These are phyloP conservation scores for Candida krabiensis DNA, from an alignment of 805 yeast genomes.

Conservation along the genomic window DNA sequence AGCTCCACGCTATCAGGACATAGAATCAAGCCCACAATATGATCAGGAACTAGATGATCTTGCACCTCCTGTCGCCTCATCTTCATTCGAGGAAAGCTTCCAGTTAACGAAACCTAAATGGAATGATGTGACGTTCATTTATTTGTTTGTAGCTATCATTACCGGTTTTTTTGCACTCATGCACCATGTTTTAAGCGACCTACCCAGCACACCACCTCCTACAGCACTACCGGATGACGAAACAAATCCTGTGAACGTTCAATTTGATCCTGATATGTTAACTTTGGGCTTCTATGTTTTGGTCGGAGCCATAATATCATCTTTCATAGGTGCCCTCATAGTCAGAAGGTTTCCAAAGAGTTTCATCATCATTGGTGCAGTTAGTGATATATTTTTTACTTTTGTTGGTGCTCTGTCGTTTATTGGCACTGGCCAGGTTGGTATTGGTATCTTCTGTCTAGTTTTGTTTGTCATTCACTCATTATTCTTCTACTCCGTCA, in stretches of 20 bases:
- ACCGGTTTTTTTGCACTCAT: constrained; percentile 16
- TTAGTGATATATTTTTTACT: constrained; percentile 39
- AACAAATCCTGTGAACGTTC: background rate
- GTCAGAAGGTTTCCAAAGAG: background rate
- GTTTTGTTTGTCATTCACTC: constrained; percentile 14
- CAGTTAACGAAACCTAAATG: constrained; percentile 58
- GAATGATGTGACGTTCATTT: constrained; percentile 70
- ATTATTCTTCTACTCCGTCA: constrained; percentile 10
- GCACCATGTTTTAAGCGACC: background rate
- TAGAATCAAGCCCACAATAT: background rate
- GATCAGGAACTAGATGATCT: constrained; percentile 1
- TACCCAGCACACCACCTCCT: background rate
- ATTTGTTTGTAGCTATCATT: constrained; percentile 38
- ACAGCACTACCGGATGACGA: background rate
- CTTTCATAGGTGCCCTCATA: background rate
- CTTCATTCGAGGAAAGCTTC: constrained; percentile 66
- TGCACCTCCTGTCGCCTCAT: constrained; percentile 25
- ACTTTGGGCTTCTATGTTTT: background rate
- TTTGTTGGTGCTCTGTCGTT: constrained; percentile 74
- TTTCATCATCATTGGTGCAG: constrained; percentile 7
- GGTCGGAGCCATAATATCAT: background rate
- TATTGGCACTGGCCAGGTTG: constrained; percentile 61
- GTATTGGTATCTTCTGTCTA: constrained; percentile 65
- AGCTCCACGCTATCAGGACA: constrained; percentile 2
- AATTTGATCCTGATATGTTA: background rate